These are phyloP conservation scores for Acanthamoeba royreba DNA, from an alignment of 208 protist genomes.

Conservation along the genomic window DNA sequence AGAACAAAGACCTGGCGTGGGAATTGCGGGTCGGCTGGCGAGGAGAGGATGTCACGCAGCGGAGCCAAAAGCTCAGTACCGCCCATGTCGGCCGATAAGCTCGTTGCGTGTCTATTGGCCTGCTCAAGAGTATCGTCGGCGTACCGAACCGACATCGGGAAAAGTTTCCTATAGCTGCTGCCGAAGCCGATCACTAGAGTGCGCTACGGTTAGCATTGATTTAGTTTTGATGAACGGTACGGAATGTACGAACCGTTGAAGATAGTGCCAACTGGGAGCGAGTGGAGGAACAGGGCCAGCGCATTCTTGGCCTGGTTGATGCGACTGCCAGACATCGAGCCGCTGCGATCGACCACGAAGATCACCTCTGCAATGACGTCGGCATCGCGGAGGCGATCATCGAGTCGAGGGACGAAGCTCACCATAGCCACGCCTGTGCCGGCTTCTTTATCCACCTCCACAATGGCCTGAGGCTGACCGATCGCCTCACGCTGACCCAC, in stretches of 20 bases:
- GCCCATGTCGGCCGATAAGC: slow-evolving; percentile 54
- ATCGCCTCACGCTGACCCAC: not conserved
- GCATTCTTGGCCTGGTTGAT: slow-evolving; percentile 58
- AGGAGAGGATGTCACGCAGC: not conserved
- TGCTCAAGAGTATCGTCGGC: slow-evolving; percentile 9
- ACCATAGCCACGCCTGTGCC: not conserved
- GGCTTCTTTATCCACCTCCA: not conserved
- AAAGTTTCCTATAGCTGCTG: not conserved
- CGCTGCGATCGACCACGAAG: slow-evolving; percentile 68
- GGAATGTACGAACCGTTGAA: not conserved
- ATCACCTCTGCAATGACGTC: slow-evolving; percentile 51
- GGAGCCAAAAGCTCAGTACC: slow-evolving; percentile 63
- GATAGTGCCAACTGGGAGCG: slow-evolving; percentile 45
- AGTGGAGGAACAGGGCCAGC: slow-evolving; percentile 58
- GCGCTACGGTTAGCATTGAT: not conserved
- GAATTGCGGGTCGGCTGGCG: not conserved
- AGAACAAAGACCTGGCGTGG: slow-evolving; percentile 59
- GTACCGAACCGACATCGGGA: not conserved
- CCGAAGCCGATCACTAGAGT: slow-evolving; percentile 60
- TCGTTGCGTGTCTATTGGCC: slow-evolving; percentile 1
- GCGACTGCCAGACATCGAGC: slow-evolving; percentile 57
- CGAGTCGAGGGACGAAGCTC: not conserved
- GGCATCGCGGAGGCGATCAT: not conserved
- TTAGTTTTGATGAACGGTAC: not conserved
- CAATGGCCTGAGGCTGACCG: not conserved